phyloP scores from a whole-genome alignment of 371 early-diverging fungal genomes.

The Capniomyces stellatus region DNA sequence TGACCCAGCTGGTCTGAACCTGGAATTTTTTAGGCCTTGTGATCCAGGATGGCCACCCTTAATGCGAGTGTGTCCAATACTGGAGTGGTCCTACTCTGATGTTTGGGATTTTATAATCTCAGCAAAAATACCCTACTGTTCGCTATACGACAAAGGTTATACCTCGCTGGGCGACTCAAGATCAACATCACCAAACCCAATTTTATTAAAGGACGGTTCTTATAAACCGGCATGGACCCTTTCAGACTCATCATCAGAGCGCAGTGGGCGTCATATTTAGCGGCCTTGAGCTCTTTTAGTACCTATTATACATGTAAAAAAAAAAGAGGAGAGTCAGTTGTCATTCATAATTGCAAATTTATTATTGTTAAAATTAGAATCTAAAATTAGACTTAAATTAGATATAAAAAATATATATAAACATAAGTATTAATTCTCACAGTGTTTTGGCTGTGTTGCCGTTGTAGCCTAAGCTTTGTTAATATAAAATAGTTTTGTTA shows the following conservation, averaged over 20 bases:
- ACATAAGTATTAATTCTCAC: too few species aligned
- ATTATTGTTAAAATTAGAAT: too few species aligned
- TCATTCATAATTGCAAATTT: too few species aligned
- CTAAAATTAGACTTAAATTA: too few species aligned
- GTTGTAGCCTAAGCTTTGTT: too few species aligned
- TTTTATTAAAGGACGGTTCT: slow-evolving; percentile 21
- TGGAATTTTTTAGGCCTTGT: slow-evolving; percentile 41
- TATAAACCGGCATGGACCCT: slow-evolving; percentile 24
- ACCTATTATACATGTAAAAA: too few species aligned
- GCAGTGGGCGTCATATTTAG: slow-evolving; percentile 21
- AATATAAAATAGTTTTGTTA: too few species aligned
- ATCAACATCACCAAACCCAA: slow-evolving; percentile 75
- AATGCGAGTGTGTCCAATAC: slow-evolving; percentile 82
- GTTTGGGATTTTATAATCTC: slow-evolving; percentile 64
- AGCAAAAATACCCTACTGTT: slow-evolving; percentile 68
- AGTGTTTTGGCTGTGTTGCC: too few species aligned
- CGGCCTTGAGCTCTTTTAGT: too few species aligned
- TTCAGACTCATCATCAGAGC: slow-evolving; percentile 13
- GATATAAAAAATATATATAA: too few species aligned
- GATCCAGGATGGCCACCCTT: slow-evolving; percentile 83
- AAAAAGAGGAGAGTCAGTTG: too few species aligned
- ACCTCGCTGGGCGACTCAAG: slow-evolving; percentile 83
- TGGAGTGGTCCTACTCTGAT: slow-evolving; percentile 75
- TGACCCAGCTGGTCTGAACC: slow-evolving; percentile 72
- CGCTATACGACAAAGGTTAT: slow-evolving; percentile 82